Evolutionary conservation across 768 basidiomycete species (phyloP).

Genomic region (Rhodotorula graminis): DNA sequence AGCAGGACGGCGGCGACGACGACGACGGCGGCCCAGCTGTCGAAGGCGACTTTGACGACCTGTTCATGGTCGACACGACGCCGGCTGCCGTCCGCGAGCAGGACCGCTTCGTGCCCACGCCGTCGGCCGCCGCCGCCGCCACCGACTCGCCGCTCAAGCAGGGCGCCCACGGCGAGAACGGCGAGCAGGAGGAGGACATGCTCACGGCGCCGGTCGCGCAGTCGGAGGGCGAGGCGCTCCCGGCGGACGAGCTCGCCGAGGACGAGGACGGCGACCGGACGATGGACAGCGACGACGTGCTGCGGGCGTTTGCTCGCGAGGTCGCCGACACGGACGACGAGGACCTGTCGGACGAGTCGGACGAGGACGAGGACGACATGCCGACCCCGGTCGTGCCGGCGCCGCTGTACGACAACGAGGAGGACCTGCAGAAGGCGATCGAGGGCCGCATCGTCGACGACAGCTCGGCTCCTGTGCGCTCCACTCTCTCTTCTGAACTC

Average conservation of each 20-base stretch:
- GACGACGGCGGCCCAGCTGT: slow-evolving; percentile 35
- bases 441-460: slow-evolving; percentile 36
- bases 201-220: neutral
- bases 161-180: neutral
- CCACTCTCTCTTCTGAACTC: too few species aligned
- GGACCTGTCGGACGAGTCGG: too few species aligned
- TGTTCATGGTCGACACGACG: slow-evolving; percentile 36
- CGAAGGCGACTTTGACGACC: slow-evolving; percentile 33
- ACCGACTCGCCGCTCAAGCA: neutral
- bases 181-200: neutral
- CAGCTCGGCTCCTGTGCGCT: slow-evolving; percentile 10
- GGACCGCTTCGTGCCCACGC: slow-evolving; percentile 8
- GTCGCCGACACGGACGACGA: slow-evolving; percentile 22
- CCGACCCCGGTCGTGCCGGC: neutral
- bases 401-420: slow-evolving; percentile 33
- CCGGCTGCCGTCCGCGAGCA: slow-evolving; percentile 18
- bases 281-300: slow-evolving; percentile 16
- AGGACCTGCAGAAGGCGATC: slow-evolving; percentile 28
- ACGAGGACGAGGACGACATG: slow-evolving; percentile 3
- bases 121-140: neutral
- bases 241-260: neutral
- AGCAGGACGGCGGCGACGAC: neutral
- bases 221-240: neutral
- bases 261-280: neutral
- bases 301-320: slow-evolving; percentile 30